Evolutionary conservation across 2,329 filamentous ascomycete species (phyloP).

Genomic region (Fusarium chlamydosporum): DNA sequence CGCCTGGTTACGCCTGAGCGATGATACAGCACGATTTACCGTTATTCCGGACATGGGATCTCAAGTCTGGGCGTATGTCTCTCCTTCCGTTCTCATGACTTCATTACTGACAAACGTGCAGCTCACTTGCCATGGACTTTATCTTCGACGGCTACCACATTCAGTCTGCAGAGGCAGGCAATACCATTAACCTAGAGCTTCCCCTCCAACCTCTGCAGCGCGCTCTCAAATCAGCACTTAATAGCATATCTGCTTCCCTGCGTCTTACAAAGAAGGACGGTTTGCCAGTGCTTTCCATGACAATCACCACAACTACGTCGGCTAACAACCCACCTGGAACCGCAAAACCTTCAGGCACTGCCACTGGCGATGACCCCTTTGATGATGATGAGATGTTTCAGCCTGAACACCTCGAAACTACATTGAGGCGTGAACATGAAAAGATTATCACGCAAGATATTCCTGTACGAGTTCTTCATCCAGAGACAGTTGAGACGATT

Average conservation of each 20-base stretch:
- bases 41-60: slow-evolving; percentile 95
- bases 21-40: slow-evolving; percentile 91
- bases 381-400: slow-evolving; percentile 63
- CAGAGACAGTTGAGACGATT: slow-evolving; percentile 88
- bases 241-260: slow-evolving; percentile 84
- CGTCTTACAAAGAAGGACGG: slow-evolving; percentile 94
- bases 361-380: slow-evolving; percentile 57
- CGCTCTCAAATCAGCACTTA: slow-evolving; percentile 89
- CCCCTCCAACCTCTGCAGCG: slow-evolving; percentile 89
- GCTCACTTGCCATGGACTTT: slow-evolving; percentile 77
- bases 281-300: slow-evolving; percentile 88
- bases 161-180: slow-evolving; percentile 83
- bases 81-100: not conserved
- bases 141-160: slow-evolving; percentile 90
- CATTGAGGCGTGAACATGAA: slow-evolving; percentile 79
- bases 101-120: slow-evolving; percentile 49
- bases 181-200: slow-evolving; percentile 96
- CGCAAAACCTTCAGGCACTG: slow-evolving; percentile 48
- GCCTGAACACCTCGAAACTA: slow-evolving; percentile 68
- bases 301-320: slow-evolving; percentile 81
- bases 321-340: slow-evolving; percentile 59
- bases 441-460: slow-evolving; percentile 96
- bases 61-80: slow-evolving; percentile 90
- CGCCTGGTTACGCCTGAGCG: slow-evolving; percentile 90
- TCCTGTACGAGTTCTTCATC: slow-evolving; percentile 89